Evolutionary conservation across 352 stramenopile genomes (phyloP), one percentile per base, ranked within the genome.

Genomic region (Pythium folliculosum): DNA sequence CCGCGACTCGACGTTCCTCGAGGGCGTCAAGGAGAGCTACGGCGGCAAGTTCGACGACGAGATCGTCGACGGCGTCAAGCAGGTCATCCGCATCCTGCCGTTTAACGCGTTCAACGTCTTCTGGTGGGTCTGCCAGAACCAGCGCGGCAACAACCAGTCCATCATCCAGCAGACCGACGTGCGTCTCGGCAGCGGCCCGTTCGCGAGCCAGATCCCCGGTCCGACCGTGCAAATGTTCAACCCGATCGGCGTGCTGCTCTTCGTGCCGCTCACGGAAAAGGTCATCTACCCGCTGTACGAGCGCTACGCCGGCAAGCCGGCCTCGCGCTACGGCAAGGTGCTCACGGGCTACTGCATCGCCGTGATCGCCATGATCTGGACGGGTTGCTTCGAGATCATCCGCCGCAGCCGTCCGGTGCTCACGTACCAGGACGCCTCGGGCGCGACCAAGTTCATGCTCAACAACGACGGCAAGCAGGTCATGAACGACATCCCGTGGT

Each of bases 81-180:
- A 76, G 5, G 68, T 87, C 0, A 68, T 89, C 7, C 77, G 78
- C 17, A 70, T 86, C 10, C 59, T 89, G 0, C 81, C 81, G 17
- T 86, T 82, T 58, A 67, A 78, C 10, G 67, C 77, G 0, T 86
- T 88, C 65, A 76, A 62, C 50, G 63, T 76, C 30, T 60, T 76
- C 17, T 78, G 72, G 72, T 75, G 68, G 50, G 64, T 73, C 13
- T 78, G 62, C 52, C 63, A 75, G 55, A 71, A 78, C 54, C 70
- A 73, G 40, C 63, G 72, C 56, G 68, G 62, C 32, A 78, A 78
- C 60, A 75, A 75, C 56, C 72, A 78, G 63, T 66, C 54, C 1
- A 78, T 78, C 60, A 71, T 71, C 35, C 72, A 78, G 69, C 72
- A 78, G 48, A 71, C 59, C 25, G 72, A 78, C 57, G 53, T 76